Base-by-base conservation (phyloP, 2,329 filamentous ascomycete species). In the Fusarium buxicola region DNA sequence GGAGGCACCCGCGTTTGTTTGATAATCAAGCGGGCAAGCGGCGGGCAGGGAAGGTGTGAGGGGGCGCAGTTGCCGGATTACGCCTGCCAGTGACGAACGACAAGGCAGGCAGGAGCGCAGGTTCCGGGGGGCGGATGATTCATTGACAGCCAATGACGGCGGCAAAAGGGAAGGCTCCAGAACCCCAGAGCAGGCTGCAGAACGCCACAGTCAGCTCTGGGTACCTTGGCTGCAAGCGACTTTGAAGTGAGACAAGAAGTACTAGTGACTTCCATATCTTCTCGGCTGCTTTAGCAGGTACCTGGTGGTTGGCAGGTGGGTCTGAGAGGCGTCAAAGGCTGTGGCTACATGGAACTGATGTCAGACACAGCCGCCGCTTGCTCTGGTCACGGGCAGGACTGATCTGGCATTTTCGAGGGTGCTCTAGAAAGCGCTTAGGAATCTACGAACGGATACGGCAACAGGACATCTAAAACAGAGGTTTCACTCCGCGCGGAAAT, bases 81-180 rank as follows among this genome's bases (percentile, higher is more conserved):
- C 67, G 66, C 61, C 60, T 72, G 41, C 56, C 41, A 56, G 52
- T 62, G 65, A 66, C 67, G 52, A 64, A 60, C 60, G 44, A 47
- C 50, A 50, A 59, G 56, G 60, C 54, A 62, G 62, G 58, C 58
- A 57, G 62, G 58, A 66, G 69, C 63, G 69, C 68, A 64, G 63
- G 52, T 48, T 55, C 56, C 51, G 58, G 63, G 67, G 59, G 67
- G 61, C 60, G 69, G 69, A 74, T 77, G 75, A 77, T 76, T 76
- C 75, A 76, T 21, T 74, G 34, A 39, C 65, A 73, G 68, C 76
- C 69, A 72, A 72, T 72, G 34, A 65, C 51, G 58, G 47, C 43
- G 28, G 48, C 41, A 54, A 54, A 63, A 50, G 65, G 65, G 76
- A 78, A 78, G 72, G 73, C 75, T 77, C 76, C 76, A 78, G 76